Evolutionary conservation across 768 basidiomycete species (phyloP).

Genomic region (Boletus barrowsii): DNA sequence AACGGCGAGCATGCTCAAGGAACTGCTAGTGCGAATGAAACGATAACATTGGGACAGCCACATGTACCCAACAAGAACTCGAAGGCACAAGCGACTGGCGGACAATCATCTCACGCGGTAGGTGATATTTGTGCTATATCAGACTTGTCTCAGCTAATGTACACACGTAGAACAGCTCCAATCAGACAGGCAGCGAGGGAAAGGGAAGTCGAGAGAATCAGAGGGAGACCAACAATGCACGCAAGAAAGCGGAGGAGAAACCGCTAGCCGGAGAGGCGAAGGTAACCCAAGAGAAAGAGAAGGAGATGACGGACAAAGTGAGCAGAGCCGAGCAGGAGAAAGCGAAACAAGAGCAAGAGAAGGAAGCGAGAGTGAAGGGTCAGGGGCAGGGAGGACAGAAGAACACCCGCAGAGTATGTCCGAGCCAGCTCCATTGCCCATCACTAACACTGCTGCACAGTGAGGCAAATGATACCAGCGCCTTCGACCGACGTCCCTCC

Average conservation of each 20-base stretch:
- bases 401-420: neutral
- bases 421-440: neutral
- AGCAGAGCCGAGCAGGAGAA: too few species aligned
- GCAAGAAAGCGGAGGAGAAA: neutral
- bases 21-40: neutral
- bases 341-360: neutral
- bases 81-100: neutral
- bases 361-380: neutral
- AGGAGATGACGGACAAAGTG: too few species aligned
- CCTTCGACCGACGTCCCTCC: neutral
- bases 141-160: neutral
- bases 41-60: slow-evolving; percentile 7
- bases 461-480: neutral
- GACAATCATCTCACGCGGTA: slow-evolving; percentile 3
- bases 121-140: neutral
- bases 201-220: neutral
- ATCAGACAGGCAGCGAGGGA: neutral
- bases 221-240: neutral
- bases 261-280: neutral
- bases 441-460: slow-evolving; percentile 4
- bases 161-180: neutral
- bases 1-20: neutral
- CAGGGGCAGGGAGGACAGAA: neutral
- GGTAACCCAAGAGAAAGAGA: neutral
- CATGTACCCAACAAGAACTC: slow-evolving; percentile 7